Evolutionary conservation across 768 basidiomycete species (phyloP), one percentile per base, ranked within the genome.

Genomic region (Cystoderma amianthinum): DNA sequence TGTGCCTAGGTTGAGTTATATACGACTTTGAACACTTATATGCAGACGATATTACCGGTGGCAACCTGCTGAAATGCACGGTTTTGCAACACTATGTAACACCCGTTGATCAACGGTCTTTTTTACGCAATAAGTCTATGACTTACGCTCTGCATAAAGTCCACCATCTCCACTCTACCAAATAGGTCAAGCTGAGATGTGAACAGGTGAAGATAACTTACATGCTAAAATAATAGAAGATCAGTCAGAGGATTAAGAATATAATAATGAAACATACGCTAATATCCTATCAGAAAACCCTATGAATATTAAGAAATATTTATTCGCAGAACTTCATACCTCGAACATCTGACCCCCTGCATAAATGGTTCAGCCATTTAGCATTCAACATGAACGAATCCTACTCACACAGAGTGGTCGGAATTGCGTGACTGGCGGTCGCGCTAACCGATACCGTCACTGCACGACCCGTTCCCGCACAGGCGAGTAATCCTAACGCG

Each of bases 121-220:
- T 7, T n/a, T 5, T 28, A 11, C 11, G n/a, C 10, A 42, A 7
- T 5, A 7, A 9, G 16, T 6, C 9, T 13, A 36, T n/a, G 12
- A 55, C 65, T 37, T 38, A 78, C 79, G 53, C 56, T 82, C 81
- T 3, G 69, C 80, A 38, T 83, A 82, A n/a, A 84, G 54, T 1
- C 81, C 80, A 23, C 81, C 80, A 45, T 83, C 81, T 15, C 79
- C 78, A 45, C 80, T 80, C 78, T 82, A 40, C 18, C n/a, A 16
- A 28, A 16, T 12, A 37, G 34, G 9, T 36, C 13, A 4, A 25
- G 2, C 21, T 18, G n/a, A n/a, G n/a, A n/a, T n/a, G n/a, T n/a
- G n/a, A n/a, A n/a, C n/a, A n/a, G n/a, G n/a, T 16, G 21, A 17
- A 30, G 11, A 28, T n/a, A 7, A 28, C 25, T 28, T 53, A 69